Evolutionary conservation across 306 rosid species (phyloP), one percentile per base, ranked within the genome.

Genomic region (Comarum palustre): DNA sequence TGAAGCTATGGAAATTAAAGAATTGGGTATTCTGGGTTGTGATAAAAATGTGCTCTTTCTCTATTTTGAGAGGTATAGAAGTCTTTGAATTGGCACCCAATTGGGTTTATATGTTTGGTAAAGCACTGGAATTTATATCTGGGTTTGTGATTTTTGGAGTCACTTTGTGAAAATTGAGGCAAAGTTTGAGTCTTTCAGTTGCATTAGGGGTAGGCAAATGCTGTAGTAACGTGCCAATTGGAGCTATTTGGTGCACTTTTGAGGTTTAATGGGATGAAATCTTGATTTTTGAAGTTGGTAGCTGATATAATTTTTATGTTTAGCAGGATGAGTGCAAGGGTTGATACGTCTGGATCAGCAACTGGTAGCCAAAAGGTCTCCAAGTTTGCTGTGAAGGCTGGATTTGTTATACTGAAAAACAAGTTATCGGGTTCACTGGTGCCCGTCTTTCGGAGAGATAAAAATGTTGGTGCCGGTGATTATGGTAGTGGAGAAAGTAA

Each of bases 361-460:
- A 46, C 71, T 25, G 69, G 86, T 66, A 76, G 77, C 79, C 96
- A 84, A 76, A 94, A 88, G 89, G 84, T 77, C 67, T 92, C 97
- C 67, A 80, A 73, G 82, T 90, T 94, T 87, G 82, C 91, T 64
- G 82, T 84, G 9, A 94, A 89, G 83, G 78, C 91, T 74, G 97
- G 99, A 25, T 94, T 94, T 88, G 97, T 91, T 66, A 94, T 94
- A 63, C 98, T 97, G 0, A 94, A 86, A 85, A 94, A 94, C 81
- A 91, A 94, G 85, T 79, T 94, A 68, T 89, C 92, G 2, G 98
- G 98, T 58, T 91, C 98, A 13, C 72, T 91, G 61, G 89, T 94
- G 55, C 98, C 98, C 15, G 55, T 85, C 52, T 86, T 85, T 42
- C 89, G 90, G 57, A 90, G 91, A 78, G 79, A 78, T 31, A 85